Conservation (phyloP, 768 basidiomycete genomes). For the Tubosaeta brunneosetosa region DNA sequence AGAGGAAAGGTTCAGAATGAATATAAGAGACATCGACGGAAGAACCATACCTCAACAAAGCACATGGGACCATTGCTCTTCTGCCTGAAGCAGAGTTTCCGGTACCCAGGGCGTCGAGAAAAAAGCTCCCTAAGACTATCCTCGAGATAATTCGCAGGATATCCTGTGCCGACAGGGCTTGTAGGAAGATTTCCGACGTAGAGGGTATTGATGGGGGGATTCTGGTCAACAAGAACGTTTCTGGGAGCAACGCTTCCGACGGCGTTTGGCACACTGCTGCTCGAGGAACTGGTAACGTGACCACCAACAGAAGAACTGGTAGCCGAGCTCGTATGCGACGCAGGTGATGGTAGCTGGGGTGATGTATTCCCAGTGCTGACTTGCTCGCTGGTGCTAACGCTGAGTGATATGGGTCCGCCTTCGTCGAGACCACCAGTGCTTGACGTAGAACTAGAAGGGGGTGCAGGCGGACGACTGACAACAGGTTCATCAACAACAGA, state of each 20-base stretch:
- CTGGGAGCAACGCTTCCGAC: slow-evolving; percentile 28
- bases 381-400: slow-evolving; percentile 45
- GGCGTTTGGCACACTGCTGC: slow-evolving; percentile 21
- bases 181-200: slow-evolving; percentile 98
- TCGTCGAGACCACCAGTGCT: slow-evolving; percentile 43
- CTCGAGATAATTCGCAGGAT: slow-evolving; percentile 78
- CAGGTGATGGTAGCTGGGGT: slow-evolving; percentile 74
- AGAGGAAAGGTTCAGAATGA: slow-evolving; percentile 3
- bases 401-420: slow-evolving; percentile 25
- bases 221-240: slow-evolving; percentile 68
- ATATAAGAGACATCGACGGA: background rate
- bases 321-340: slow-evolving; percentile 55
- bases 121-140: slow-evolving; percentile 84
- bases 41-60: slow-evolving; percentile 80
- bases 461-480: slow-evolving; percentile 28
- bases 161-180: slow-evolving; percentile 63
- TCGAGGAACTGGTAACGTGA: slow-evolving; percentile 28
- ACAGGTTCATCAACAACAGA: slow-evolving; percentile 25
- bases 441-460: slow-evolving; percentile 37
- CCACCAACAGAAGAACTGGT: slow-evolving; percentile 34
- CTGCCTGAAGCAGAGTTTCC: slow-evolving; percentile 90
- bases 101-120: slow-evolving; percentile 73
- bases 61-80: slow-evolving; percentile 99
- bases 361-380: slow-evolving; percentile 40
- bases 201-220: slow-evolving; percentile 97